A percentile compares a stretch with the other conserved stretches of the same genome.
phyloP scores from a whole-genome alignment of 1,284 basidiomycete species.

The Jaminaea rosea region DNA sequence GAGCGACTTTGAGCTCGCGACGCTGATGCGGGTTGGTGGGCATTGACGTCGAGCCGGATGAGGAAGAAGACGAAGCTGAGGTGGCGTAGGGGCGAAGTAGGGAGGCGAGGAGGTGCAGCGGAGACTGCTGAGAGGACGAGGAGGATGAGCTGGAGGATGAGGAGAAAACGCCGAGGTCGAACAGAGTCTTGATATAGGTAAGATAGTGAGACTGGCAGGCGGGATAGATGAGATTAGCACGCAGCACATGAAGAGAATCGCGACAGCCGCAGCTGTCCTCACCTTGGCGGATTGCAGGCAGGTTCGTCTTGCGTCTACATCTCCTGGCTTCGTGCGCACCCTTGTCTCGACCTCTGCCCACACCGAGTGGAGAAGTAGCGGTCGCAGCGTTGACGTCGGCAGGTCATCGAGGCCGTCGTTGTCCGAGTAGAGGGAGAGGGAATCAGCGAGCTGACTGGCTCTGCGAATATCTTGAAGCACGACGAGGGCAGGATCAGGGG shows the following conservation, averaged over 20 bases:
- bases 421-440: slow-evolving; percentile 4
- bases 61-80: background rate
- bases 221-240: no score
- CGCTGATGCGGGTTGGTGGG: slow-evolving; percentile 2
- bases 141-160: background rate
- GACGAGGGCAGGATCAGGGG: slow-evolving; percentile 1
- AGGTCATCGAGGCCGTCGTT: slow-evolving; percentile 10
- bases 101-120: slow-evolving; percentile 1
- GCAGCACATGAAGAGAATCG: no score
- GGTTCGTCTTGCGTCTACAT: background rate
- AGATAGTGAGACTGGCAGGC: background rate
- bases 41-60: background rate
- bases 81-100: background rate
- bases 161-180: background rate
- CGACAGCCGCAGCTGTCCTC: background rate
- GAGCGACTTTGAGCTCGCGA: slow-evolving; percentile 34
- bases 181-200: background rate
- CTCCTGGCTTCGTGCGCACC: slow-evolving; percentile 3
- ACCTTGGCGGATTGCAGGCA: background rate
- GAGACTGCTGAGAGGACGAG: background rate
- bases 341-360: slow-evolving; percentile 3
- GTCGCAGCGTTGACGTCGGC: slow-evolving; percentile 4
- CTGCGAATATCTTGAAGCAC: slow-evolving; percentile 2
- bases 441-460: background rate
- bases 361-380: slow-evolving; percentile 3